Percentiles rank a stretch among this genome's conserved stretches.
Evolutionary conservation across 306 rosid species (phyloP).

Genomic region (Begonia peltatifolia): DNA sequence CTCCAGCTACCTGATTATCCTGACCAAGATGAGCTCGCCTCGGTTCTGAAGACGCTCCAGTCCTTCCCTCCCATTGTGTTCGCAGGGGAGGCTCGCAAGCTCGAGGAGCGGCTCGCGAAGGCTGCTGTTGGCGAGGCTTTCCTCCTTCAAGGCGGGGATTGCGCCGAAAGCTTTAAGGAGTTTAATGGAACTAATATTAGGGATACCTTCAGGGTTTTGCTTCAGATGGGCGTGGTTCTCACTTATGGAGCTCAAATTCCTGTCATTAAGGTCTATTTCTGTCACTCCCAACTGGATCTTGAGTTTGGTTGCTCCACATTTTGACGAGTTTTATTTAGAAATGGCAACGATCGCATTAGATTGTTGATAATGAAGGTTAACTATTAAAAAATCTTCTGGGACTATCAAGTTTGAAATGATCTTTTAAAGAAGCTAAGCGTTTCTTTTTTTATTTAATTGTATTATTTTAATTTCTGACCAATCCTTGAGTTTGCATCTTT

Average conservation of each 20-base stretch:
- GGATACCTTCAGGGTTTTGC: conserved; percentile 24
- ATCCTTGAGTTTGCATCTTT: too few relatives aligned
- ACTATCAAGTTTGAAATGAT: too few relatives aligned
- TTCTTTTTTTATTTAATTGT: too few relatives aligned
- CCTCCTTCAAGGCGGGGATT: conserved; percentile 33
- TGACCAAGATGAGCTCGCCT: conserved; percentile 17
- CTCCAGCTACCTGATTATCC: conserved; percentile 28
- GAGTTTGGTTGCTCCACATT: too few relatives aligned
- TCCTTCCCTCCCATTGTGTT: conserved; percentile 28
- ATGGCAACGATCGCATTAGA: too few relatives aligned
- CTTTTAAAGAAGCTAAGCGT: too few relatives aligned
- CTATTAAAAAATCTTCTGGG: too few relatives aligned
- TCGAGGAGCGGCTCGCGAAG: conserved; percentile 25
- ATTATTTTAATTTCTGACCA: too few relatives aligned
- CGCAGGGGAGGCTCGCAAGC: conserved; percentile 28
- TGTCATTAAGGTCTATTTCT: conserved; percentile 16
- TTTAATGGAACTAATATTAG: conserved; percentile 34
- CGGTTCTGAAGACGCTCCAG: conserved; percentile 18
- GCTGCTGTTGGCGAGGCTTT: conserved; percentile 29
- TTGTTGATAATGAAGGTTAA: too few relatives aligned
- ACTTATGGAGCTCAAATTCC: conserved; percentile 30
- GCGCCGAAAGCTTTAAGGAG: conserved; percentile 86
- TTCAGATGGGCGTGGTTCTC: conserved; percentile 24
- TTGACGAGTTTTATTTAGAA: too few relatives aligned
- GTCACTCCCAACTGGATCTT: neutral